Conservation (phyloP, 2,329 filamentous ascomycete genomes). For the Xylaria sp. region DNA sequence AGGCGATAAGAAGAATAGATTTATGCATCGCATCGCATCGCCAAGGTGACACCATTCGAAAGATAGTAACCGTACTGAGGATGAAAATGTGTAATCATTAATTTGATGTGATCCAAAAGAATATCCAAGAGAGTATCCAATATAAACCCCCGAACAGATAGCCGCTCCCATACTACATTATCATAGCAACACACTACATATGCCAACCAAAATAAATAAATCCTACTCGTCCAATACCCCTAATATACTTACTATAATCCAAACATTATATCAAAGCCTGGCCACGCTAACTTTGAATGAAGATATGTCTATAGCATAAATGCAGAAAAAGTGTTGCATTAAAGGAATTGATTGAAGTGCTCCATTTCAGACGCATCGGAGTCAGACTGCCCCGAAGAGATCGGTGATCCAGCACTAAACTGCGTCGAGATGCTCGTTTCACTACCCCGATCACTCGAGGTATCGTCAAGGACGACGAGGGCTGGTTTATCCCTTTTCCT, state of each 20-base stretch:
- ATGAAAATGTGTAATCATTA: not conserved
- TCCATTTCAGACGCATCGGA: slow-evolving; percentile 12
- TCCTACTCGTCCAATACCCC: not conserved
- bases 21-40: not conserved
- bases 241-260: not conserved
- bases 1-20: not conserved
- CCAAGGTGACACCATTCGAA: not conserved
- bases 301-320: not conserved
- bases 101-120: not conserved
- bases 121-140: not conserved
- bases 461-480: slow-evolving; percentile 17
- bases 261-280: not conserved
- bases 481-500: slow-evolving; percentile 4
- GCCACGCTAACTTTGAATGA: not conserved
- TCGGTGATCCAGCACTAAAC: slow-evolving; percentile 10
- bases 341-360: not conserved
- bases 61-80: not conserved
- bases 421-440: slow-evolving; percentile 32
- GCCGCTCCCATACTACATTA: not conserved
- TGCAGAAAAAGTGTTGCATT: not conserved
- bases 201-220: not conserved
- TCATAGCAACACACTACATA: not conserved
- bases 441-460: slow-evolving; percentile 34
- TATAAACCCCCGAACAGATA: not conserved
- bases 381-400: slow-evolving; percentile 19